Conservation (phyloP, 176 grass and related monocot species). For the Cymbopogon citratus region DNA sequence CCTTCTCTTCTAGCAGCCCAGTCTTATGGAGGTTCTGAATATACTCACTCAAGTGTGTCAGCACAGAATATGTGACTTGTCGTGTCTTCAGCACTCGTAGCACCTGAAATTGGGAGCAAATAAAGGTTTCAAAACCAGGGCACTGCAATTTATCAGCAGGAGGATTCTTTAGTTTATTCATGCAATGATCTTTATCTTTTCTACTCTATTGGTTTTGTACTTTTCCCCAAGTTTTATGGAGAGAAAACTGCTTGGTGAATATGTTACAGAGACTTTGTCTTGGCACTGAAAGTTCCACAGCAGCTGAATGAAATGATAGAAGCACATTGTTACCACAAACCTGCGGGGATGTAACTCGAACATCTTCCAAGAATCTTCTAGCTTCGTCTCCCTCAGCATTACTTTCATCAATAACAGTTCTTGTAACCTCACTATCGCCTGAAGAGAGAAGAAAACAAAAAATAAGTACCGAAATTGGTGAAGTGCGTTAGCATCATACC, state of each 20-base stretch:
- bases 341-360: constrained; percentile 76
- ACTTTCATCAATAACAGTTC: constrained; percentile 77
- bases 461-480: not conserved
- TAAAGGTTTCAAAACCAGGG: not conserved
- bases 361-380: constrained; percentile 86
- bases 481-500: not conserved
- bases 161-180: not conserved
- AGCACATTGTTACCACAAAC: constrained; percentile 35
- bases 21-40: constrained; percentile 81
- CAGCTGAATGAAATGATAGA: not conserved
- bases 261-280: not conserved
- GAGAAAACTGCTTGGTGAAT: not conserved
- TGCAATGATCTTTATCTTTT: not conserved
- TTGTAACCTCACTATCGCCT: constrained; percentile 85
- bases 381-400: constrained; percentile 72
- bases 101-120: constrained; percentile 44
- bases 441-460: not conserved
- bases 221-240: not conserved
- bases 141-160: not conserved
- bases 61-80: constrained; percentile 90
- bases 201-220: not conserved
- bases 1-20: constrained; percentile 82
- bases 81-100: constrained; percentile 75
- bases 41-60: constrained; percentile 83
- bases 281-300: not conserved